These are phyloP conservation scores for Gigaspora rosea DNA, from an alignment of 192 early-diverging fungal genomes.

Conservation along the genomic window DNA sequence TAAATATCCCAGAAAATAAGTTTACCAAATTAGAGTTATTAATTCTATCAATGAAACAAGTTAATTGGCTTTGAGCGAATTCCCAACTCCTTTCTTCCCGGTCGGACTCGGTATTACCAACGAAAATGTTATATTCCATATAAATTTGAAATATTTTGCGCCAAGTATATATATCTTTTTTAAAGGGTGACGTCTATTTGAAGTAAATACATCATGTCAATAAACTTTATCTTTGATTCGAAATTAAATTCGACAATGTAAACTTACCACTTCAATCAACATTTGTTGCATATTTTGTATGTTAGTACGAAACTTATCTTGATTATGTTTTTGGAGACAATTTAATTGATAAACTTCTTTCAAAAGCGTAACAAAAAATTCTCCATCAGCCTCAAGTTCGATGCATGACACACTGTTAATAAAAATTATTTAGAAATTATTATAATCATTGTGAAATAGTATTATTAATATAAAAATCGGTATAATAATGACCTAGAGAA, in stretches of 20 bases:
- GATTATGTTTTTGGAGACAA: conserved; percentile 57
- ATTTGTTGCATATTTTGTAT: conserved; percentile 53
- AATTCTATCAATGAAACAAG: conserved; percentile 59
- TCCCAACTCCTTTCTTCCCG: conserved; percentile 49
- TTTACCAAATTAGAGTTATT: conserved; percentile 46
- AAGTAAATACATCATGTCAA: neutral
- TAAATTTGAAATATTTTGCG: too few species aligned
- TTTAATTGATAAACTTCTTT: conserved; percentile 58
- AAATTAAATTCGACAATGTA: neutral
- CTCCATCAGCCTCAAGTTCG: conserved; percentile 54
- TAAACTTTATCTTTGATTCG: neutral
- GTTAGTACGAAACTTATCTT: conserved; percentile 55
- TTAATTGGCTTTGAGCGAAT: conserved; percentile 59
- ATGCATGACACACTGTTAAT: conserved; percentile 35
- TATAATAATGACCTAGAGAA: too few species aligned
- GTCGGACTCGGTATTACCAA: too few species aligned
- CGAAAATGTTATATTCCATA: too few species aligned
- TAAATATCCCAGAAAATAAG: conserved; percentile 17
- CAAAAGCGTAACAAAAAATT: conserved; percentile 60
- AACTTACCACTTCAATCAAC: conserved; percentile 48
- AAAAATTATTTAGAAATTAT: neutral
- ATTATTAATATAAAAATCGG: too few species aligned
- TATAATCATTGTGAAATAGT: too few species aligned
- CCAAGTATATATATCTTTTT: too few species aligned
- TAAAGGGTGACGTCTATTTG: conserved; percentile 59